Percentiles rank a stretch among this genome's conserved stretches.
Conservation (phyloP, 2,329 filamentous ascomycete species). For the Aspergillus sp. region DNA sequence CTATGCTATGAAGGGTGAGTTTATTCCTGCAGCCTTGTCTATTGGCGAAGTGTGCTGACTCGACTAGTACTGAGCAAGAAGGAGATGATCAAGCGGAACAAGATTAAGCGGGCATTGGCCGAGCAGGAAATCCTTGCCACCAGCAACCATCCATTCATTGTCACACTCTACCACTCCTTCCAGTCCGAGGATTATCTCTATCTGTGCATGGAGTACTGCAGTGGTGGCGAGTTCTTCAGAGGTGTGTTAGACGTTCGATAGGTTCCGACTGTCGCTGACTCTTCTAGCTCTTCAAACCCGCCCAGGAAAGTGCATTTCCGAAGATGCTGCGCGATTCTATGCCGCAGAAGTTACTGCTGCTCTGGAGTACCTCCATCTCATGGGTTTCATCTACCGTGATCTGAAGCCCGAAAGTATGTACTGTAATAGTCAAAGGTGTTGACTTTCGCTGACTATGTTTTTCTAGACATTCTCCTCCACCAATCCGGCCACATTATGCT, state of each 20-base stretch:
- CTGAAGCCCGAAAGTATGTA: constrained; percentile 89
- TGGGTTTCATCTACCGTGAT: constrained; percentile 99
- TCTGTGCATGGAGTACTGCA: constrained; percentile 99
- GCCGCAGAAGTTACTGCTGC: constrained; percentile 96
- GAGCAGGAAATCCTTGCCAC: constrained; percentile 98
- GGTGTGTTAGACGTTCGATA: constrained; percentile 36
- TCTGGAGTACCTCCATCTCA: constrained; percentile 92
- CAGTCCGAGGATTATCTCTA: constrained; percentile 98
- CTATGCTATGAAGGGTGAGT: constrained; percentile 96
- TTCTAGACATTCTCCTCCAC: constrained; percentile 89
- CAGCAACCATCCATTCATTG: constrained; percentile 98
- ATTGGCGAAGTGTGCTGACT: constrained; percentile 30
- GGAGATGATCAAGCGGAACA: constrained; percentile 99
- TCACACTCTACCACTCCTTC: constrained; percentile 97
- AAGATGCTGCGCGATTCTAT: constrained; percentile 96
- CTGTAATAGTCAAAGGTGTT: constrained; percentile 21
- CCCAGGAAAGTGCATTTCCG: constrained; percentile 94
- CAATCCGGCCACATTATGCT: constrained; percentile 99
- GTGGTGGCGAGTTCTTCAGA: constrained; percentile 96
- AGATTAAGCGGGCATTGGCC: constrained; percentile 96
- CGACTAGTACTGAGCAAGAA: constrained; percentile 90
- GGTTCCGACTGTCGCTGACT: not conserved
- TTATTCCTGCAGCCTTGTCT: not conserved
- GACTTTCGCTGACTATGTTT: constrained; percentile 40
- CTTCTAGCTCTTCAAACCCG: constrained; percentile 79